Base-by-base conservation (phyloP, 176 grass and related monocot genomes). In the Oryza longistaminata region DNA sequence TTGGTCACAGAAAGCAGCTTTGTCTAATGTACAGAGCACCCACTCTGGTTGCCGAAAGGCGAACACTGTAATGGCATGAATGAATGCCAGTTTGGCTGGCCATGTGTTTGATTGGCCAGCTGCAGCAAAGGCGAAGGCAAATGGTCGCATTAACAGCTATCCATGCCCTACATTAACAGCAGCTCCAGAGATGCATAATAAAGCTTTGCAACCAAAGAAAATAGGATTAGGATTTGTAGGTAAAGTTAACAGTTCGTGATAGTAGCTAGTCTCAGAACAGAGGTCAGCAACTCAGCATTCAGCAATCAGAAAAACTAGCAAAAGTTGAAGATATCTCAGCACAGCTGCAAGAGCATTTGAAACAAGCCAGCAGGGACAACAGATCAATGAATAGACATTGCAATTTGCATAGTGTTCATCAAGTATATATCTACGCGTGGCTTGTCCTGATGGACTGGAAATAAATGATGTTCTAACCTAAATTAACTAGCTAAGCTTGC, bases 381-480 rank as follows among this genome's bases (percentile, higher is more conserved):
- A 43, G 22, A 2, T 16, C 26, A 1, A 39, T 37, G 11, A 53
- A 64, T 0, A 14, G n/a, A 80, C 22, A 50, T 5, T 46, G 35
- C 6, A 1, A 17, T 89, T 70, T 34, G 15, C 15, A 5, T 25
- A 21, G 11, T 3, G 7, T 6, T 62, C 19, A 64, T 76, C 35
- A 77, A 17, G 58, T 62, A 83, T 46, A 44, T 44, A 64, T 45
- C 9, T 62, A 10, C 16, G 3, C 12, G 9, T 52, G 31, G 25
- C 3, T 52, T 77, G 13, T 67, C 44, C 66, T 44, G 31, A 58
- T 9, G 44, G 7, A 71, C 13, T 66, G 0, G 44, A 77, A 58
- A 58, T 31, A 81, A 77, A 21, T 45, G 55, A 0, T 14, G 76
- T 64, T 77, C 52, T 85, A 86, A 40, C 21, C 19, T 3, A 43